These are phyloP conservation scores for Neofusicoccum sp. DNA, from an alignment of 2,329 filamentous ascomycete genomes.

Conservation along the genomic window DNA sequence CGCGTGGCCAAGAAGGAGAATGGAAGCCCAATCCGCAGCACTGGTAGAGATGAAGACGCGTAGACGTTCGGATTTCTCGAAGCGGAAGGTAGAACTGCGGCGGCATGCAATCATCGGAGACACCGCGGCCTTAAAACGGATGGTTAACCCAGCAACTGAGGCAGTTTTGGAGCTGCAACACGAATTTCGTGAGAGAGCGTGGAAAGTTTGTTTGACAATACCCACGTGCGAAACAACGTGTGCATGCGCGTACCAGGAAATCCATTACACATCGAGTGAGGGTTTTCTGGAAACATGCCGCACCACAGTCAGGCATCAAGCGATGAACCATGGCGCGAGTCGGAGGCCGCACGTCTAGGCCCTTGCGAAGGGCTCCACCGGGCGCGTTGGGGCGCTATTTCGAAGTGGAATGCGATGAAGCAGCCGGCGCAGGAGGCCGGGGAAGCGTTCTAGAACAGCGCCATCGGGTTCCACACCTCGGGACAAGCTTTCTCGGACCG, in stretches of 20 bases:
- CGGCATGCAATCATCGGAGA: not conserved
- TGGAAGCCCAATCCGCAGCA: not conserved
- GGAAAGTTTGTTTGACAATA: not conserved
- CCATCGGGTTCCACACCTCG: not conserved
- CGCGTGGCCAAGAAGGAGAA: not conserved
- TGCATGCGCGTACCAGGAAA: not conserved
- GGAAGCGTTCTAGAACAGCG: slow-evolving; percentile 10
- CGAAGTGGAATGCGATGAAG: not conserved
- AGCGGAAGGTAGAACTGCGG: not conserved
- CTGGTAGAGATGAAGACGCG: not conserved
- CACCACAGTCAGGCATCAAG: not conserved
- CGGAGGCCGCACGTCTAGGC: not conserved
- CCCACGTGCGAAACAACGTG: not conserved
- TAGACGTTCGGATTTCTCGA: not conserved
- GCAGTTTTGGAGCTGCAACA: not conserved
- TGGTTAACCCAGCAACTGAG: not conserved
- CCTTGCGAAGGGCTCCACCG: not conserved
- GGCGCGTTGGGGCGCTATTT: not conserved
- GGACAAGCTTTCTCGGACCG: slow-evolving; percentile 9
- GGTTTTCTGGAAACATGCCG: not conserved
- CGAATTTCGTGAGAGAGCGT: not conserved
- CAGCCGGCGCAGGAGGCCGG: slow-evolving; percentile 1
- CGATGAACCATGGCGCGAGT: not conserved
- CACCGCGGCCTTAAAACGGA: not conserved
- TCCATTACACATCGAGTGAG: not conserved